Evolutionary conservation across 1,284 basidiomycete species (phyloP).

Genomic region (Sporisorium reilianum): DNA sequence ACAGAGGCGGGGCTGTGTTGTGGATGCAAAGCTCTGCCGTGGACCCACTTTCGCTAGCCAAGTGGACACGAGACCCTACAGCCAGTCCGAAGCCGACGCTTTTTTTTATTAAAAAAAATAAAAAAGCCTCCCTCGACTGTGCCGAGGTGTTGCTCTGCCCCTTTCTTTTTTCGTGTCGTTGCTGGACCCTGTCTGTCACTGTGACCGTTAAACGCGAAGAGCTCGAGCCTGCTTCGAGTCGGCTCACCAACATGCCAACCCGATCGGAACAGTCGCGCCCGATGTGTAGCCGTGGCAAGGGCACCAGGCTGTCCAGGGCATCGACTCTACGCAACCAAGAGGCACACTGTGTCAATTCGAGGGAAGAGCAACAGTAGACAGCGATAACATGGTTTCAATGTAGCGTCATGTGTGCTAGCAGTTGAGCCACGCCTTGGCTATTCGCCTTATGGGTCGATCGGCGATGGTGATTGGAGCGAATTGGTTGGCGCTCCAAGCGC

Average conservation of each 20-base stretch:
- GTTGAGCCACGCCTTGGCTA: conserved; percentile 1
- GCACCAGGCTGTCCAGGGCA: neutral
- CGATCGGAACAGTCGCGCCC: conserved; percentile 9
- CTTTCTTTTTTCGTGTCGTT: neutral
- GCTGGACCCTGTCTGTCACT: conserved; percentile 7
- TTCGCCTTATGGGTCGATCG: conserved; percentile 13
- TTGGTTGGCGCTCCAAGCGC: too few species aligned
- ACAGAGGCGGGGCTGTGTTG: conserved; percentile 21
- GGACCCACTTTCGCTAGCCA: conserved; percentile 2
- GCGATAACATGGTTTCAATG: conserved; percentile 4
- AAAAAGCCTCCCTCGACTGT: too few species aligned
- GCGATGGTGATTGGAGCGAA: conserved; percentile 11
- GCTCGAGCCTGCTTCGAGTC: neutral
- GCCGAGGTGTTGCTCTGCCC: neutral
- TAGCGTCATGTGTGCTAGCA: conserved; percentile 35
- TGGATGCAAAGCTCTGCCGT: too few species aligned
- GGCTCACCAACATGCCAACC: neutral
- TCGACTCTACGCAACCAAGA: neutral
- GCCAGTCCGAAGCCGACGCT: neutral
- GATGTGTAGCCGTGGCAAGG: neutral
- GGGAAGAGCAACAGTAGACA: too few species aligned
- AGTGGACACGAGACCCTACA: conserved; percentile 46
- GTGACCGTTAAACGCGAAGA: conserved; percentile 27
- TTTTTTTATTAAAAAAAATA: neutral
- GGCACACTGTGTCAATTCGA: too few species aligned